Percentiles rank a stretch among this genome's conserved stretches.
These are phyloP conservation scores for Chaetomiaceae sp. DNA, from an alignment of 2,329 filamentous ascomycete species.

Conservation along the genomic window DNA sequence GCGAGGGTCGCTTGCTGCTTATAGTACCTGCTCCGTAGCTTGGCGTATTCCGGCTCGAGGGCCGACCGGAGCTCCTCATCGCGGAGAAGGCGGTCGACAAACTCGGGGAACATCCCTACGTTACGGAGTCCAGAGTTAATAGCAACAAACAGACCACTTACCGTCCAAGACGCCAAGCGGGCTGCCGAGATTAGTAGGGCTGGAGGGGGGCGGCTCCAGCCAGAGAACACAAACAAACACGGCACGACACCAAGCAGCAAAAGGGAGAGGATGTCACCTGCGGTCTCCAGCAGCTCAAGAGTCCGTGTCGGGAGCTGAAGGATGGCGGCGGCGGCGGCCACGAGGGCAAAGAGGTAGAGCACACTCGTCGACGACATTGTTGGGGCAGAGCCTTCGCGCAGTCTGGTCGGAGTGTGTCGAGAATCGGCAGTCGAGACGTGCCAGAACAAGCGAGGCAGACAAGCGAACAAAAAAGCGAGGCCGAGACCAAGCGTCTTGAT, in stretches of 20 bases:
- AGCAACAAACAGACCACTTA: not conserved
- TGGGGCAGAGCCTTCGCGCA: not conserved
- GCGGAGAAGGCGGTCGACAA: constrained; percentile 5
- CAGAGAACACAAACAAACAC: not conserved
- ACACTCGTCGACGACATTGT: constrained; percentile 2
- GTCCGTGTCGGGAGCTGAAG: not conserved
- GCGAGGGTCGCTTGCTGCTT: not conserved
- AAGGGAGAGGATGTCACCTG: not conserved
- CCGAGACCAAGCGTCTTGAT: not conserved
- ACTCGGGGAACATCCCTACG: constrained; percentile 1
- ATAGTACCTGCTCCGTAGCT: constrained; percentile 2
- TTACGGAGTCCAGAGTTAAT: constrained; percentile 6
- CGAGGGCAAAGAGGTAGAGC: not conserved
- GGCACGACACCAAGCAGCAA: not conserved
- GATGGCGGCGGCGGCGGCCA: not conserved
- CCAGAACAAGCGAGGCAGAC: not conserved
- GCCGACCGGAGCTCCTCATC: not conserved
- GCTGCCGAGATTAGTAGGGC: not conserved
- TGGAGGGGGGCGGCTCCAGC: not conserved
- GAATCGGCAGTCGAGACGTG: not conserved
- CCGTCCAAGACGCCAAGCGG: not conserved
- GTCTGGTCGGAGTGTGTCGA: not conserved
- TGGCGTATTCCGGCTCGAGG: not conserved
- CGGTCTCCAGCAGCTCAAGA: not conserved
- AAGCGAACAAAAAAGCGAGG: not conserved